These are phyloP conservation scores for Solanum infundibuliforme DNA, from an alignment of 257 asterid species.

Conservation along the genomic window DNA sequence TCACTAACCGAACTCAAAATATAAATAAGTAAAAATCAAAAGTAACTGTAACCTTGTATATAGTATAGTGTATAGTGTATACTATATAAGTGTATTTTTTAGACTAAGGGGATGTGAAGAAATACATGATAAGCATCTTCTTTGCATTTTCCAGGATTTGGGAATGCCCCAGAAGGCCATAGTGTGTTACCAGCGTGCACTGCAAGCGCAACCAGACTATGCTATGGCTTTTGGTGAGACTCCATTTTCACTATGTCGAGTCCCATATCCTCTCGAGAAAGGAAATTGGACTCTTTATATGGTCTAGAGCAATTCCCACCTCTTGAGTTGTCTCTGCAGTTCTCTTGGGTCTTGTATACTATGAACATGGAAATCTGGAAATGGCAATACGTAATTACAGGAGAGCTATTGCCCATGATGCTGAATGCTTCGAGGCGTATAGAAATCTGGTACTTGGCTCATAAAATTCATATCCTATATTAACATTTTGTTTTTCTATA, in stretches of 20 bases:
- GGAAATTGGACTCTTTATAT: not conserved
- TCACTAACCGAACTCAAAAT: not conserved
- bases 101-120: conserved; percentile 16
- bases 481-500: not conserved
- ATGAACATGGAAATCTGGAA: conserved; percentile 87
- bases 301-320: not conserved
- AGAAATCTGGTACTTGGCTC: conserved; percentile 51
- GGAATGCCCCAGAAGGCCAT: conserved; percentile 92
- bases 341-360: conserved; percentile 71
- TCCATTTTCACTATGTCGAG: not conserved
- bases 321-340: conserved; percentile 30
- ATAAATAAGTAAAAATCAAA: not conserved
- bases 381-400: conserved; percentile 83
- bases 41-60: not conserved
- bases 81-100: not conserved
- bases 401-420: conserved; percentile 82
- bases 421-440: conserved; percentile 85
- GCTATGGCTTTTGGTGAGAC: conserved; percentile 87
- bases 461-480: not conserved
- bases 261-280: not conserved
- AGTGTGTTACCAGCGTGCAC: conserved; percentile 67
- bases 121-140: conserved; percentile 22
- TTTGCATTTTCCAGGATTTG: conserved; percentile 71
- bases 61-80: not conserved
- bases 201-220: conserved; percentile 72